phyloP scores from a whole-genome alignment of 2,329 filamentous ascomycete genomes.

The Colletotrichum nymphaeae region DNA sequence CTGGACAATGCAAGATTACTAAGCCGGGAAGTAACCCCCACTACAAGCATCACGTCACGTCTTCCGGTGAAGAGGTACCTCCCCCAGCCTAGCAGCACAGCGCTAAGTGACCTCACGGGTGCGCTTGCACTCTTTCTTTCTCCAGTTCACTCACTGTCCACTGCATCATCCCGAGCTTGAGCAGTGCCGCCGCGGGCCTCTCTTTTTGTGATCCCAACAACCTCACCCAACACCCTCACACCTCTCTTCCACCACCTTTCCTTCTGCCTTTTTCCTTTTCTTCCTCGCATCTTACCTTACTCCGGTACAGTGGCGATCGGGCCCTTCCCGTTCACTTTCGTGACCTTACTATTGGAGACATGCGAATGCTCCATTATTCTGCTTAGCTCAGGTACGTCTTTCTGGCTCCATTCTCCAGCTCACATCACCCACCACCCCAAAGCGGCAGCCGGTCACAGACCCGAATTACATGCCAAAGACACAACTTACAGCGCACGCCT shows the following conservation, averaged over 20 bases:
- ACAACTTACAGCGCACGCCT: background rate
- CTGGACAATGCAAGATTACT: slow-evolving; percentile 7
- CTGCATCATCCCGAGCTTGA: background rate
- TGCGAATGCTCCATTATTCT: slow-evolving; percentile 15
- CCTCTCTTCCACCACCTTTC: background rate
- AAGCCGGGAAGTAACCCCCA: slow-evolving; percentile 3
- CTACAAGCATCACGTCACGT: slow-evolving; percentile 23
- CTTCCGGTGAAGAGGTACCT: background rate
- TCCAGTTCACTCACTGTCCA: background rate
- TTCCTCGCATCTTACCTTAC: background rate
- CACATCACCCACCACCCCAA: background rate
- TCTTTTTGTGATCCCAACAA: slow-evolving; percentile 9
- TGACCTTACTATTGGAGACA: slow-evolving; percentile 12
- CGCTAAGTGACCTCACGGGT: background rate
- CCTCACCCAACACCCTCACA: background rate
- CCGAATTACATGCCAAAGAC: background rate
- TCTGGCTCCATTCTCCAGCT: background rate
- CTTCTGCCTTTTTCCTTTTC: background rate
- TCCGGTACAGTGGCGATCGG: background rate
- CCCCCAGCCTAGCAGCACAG: background rate
- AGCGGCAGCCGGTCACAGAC: slow-evolving; percentile 1
- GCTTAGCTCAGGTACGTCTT: slow-evolving; percentile 27
- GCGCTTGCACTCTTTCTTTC: background rate
- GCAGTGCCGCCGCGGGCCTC: background rate
- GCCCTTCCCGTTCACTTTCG: background rate